Evolutionary conservation across 768 basidiomycete species (phyloP), one percentile per base, ranked within the genome.

Genomic region (Boletus vinaceobasis): DNA sequence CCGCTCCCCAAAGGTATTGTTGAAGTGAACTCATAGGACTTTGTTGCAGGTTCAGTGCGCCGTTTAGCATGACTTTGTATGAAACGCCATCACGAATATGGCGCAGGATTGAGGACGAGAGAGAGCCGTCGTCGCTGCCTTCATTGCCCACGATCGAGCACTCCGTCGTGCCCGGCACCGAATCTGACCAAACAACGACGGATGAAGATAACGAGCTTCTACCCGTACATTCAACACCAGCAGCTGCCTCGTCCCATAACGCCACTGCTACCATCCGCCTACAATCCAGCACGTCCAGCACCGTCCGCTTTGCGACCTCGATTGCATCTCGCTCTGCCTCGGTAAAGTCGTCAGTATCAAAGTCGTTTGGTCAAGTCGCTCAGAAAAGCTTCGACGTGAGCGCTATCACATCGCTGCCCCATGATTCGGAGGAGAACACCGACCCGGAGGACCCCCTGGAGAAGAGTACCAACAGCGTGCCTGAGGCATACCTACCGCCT

Each of bases 51-150:
- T 37, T n/a, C 37, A 26, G 43, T 47, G 15, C 10, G 7, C 32
- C 43, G 7, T 50, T 23, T 14, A 38, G 27, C 73, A 77, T 84
- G 64, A 76, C 76, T 15, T 70, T 81, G 72, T 76, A 84, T 27
- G 90, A 93, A 71, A 93, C 90, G 15, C 90, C 90, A 0, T 93
- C 91, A 26, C 78, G 90, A 42, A 85, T 93, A 64, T 89, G 86
- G 87, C 80, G 90, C 29, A 81, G 91, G 43, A 91, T 93, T 48
- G 83, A 93, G 68, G 86, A 90, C 60, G 82, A 84, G 56, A 71
- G 76, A 58, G 88, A 90, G 58, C 87, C 92, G 77, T 87, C 91
- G 10, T 93, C 90, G 31, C 74, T 93, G 3, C 90, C 90, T 2
- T 89, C 88, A 4, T 70, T 92, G 13, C 87, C 89, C 7, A 75